Percentiles rank a stretch among this genome's conserved stretches.
Conservation (phyloP, 2,329 filamentous ascomycete species). For the Neurospora sp. region DNA sequence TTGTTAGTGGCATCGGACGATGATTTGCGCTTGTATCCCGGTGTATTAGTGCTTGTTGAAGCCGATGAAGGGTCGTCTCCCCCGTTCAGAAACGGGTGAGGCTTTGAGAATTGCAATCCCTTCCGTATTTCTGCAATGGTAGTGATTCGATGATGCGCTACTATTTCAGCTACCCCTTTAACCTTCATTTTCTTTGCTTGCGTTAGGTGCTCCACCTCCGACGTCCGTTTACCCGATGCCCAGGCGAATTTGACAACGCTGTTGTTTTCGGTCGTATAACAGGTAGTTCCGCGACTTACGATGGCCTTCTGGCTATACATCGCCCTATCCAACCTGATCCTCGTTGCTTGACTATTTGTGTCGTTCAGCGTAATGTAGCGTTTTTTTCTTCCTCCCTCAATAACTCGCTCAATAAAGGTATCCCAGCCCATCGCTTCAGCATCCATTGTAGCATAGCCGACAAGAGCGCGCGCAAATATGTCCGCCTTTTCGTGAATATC, state of each 20-base stretch:
- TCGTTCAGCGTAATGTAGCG: neutral
- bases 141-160: conserved; percentile 19
- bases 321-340: neutral
- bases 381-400: neutral
- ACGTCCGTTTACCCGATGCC: too few species aligned
- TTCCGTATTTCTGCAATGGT: neutral
- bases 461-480: conserved; percentile 21
- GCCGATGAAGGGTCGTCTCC: conserved; percentile 1
- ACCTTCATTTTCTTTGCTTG: too few species aligned
- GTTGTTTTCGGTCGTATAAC: conserved; percentile 14
- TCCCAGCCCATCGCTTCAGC: conserved; percentile 17
- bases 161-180: conserved; percentile 19
- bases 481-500: conserved; percentile 20
- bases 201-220: neutral
- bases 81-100: too few species aligned
- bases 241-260: conserved; percentile 23
- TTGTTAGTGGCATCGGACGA: too few species aligned
- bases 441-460: conserved; percentile 23
- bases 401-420: conserved; percentile 17
- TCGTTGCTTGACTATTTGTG: neutral
- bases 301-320: conserved; percentile 4
- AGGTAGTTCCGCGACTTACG: conserved; percentile 18
- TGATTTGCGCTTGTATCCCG: neutral
- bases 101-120: too few species aligned
- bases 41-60: neutral